Evolutionary conservation across 31 red algal species (phyloP), one percentile per base, ranked within the genome.

Genomic region (Asparagopsis taxiformis): DNA sequence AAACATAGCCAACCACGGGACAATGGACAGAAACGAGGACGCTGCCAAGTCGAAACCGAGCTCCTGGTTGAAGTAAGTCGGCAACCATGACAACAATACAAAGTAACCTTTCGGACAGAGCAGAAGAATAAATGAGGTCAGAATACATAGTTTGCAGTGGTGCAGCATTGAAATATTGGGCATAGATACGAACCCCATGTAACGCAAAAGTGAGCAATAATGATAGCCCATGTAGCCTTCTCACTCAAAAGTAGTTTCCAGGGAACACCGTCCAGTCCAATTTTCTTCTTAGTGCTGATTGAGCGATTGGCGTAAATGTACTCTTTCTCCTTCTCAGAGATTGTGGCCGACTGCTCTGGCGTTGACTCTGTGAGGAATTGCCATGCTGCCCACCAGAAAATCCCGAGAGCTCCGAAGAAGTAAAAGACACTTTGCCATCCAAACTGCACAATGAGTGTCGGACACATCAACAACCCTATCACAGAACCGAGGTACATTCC

Each of bases 1-100:
- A 70, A 94, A 94, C 96, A 99, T 99, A 36, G 95, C 78, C 6
- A 98, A 25, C 95, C 95, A 98, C 34, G 95, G 95, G 25, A 98
- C 8, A 24, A 98, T 77, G 13, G 90, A 90, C 7, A 98, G 51
- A 62, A 98, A 79, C 36, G 95, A 84, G 1, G 95, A 98, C 11
- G 85, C 75, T 29, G 86, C 72, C 7, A 98, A 63, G 34, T 98
- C 88, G 50, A 98, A 94, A 6, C 96, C 96, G n/a, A 99, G 79
- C 60, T 91, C 79, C 63, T 89, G 88, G 65, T 94, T 99, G 59
- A 99, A 94, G 78, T 91, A 99, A 24, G 96, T 99, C 31, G 96
- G 96, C 24, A 99, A 70, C 96, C 96, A 99, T 65, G 85, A 86
- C 53, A 94, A 66, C 19, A 99, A 63, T 31, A 99, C 85, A 75